Evolutionary conservation across 164 flowering plant species (phyloP), one percentile per base, ranked within the genome.

Genomic region (Liquidambar formosana): DNA sequence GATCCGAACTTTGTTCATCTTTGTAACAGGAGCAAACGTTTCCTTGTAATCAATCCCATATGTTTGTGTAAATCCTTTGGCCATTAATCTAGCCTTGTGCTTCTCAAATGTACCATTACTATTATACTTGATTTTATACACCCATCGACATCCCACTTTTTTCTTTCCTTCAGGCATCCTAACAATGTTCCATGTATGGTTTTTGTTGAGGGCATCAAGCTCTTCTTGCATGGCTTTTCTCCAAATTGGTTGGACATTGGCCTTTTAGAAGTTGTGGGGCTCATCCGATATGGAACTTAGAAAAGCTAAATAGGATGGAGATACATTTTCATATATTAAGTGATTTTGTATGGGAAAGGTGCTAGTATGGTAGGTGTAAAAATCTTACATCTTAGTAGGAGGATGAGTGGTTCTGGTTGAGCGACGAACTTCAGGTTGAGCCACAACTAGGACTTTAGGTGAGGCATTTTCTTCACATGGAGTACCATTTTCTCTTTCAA

Each of bases 211-310:
- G 12, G 68, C 73, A 11, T 48, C 38, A 0, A 58, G 19, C 38
- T 74, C 77, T 22, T 47, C 68, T 58, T 74, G 38, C 77, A 74
- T 74, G 14, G 68, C 68, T 1, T 54, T 18, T 15, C 60, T 26
- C 64, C 68, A 73, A 58, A 43, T 41, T 18, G 8, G 9, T 45
- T 57, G 45, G 25, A 28, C 13, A 47, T 64, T 61, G 23, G 60
- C 61, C 23, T 66, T 61, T 26, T 19, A 0, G 18, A 52, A 59
- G 27, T 11, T 2, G 9, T 11, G 22, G 15, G 61, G 59, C 22
- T 72, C 57, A 46, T 8, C 44, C 48, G 65, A 48, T 14, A 44
- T 22, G 1, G 28, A 0, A 41, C n/a, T 41, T 23, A 41, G 14
- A 12, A 51, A 70, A 0, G 54, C 52, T 12, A 3, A 13, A 13